Percentiles rank a stretch among this genome's conserved stretches.
phyloP scores from a whole-genome alignment of 1,139 yeast species.

The Blastobotrys ciferrii region DNA sequence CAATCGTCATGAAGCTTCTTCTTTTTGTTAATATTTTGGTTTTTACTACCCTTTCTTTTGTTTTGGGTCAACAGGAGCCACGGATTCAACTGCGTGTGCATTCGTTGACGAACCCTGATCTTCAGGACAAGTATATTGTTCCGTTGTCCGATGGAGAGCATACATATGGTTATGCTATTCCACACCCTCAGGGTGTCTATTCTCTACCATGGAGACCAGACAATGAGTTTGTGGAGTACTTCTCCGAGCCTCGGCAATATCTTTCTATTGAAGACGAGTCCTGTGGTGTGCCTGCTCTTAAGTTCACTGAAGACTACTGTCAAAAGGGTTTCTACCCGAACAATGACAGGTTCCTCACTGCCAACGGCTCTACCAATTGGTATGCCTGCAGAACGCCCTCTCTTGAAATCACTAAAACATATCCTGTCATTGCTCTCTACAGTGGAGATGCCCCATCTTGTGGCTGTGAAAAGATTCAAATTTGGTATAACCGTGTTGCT shows the following conservation, averaged over 20 bases:
- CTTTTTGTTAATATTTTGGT: too few relatives aligned
- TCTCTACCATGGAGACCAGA: neutral
- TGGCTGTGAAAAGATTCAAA: neutral
- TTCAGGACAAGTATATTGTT: neutral
- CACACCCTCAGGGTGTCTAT: neutral
- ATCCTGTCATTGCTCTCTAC: neutral
- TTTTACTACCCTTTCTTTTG: too few relatives aligned
- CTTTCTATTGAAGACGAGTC: neutral
- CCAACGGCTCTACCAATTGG: neutral
- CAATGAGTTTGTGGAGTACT: neutral
- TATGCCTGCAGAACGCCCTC: neutral
- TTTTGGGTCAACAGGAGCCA: too few relatives aligned
- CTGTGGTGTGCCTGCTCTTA: neutral
- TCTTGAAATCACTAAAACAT: neutral
- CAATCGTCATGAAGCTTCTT: too few relatives aligned
- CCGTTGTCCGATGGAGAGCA: neutral
- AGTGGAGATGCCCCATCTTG: neutral
- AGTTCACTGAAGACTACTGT: neutral
- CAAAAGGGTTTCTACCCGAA: neutral
- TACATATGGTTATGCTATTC: neutral
- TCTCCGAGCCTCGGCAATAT: neutral
- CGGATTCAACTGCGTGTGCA: slow-evolving; percentile 1
- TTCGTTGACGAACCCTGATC: neutral
- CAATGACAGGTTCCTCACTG: neutral
- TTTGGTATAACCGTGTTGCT: neutral